Conservation (phyloP, 1,139 yeast genomes). For the Geotrichum europaeum region DNA sequence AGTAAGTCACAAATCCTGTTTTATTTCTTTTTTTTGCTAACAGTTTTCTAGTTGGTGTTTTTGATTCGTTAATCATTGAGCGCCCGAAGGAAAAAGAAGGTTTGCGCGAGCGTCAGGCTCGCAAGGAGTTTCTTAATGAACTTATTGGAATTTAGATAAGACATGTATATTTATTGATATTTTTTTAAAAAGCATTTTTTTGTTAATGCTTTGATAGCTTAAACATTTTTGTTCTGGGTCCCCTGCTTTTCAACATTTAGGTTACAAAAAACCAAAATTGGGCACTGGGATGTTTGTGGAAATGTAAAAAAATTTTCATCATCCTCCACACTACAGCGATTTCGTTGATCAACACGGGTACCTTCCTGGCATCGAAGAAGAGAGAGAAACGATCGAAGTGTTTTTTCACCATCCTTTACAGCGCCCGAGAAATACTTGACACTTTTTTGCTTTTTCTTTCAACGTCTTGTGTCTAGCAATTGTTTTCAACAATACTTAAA, state of each 20-base stretch:
- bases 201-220: too few relatives aligned
- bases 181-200: neutral
- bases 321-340: neutral
- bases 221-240: neutral
- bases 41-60: neutral
- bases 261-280: neutral
- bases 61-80: conserved; percentile 6
- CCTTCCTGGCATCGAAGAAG: neutral
- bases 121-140: neutral
- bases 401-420: neutral
- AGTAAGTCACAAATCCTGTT: neutral
- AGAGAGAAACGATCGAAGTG: neutral
- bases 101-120: neutral
- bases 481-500: neutral
- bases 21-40: neutral
- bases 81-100: neutral
- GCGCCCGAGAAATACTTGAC: neutral
- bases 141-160: neutral
- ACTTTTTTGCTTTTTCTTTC: neutral
- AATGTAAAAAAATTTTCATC: neutral
- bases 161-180: neutral
- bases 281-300: neutral
- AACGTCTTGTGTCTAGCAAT: neutral
- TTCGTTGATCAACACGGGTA: neutral
- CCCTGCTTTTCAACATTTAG: neutral